A percentile compares a stretch with the other conserved stretches of the same genome.
Evolutionary conservation across 352 stramenopile genomes (phyloP).

Genomic region (Pythium grandisporangium): DNA sequence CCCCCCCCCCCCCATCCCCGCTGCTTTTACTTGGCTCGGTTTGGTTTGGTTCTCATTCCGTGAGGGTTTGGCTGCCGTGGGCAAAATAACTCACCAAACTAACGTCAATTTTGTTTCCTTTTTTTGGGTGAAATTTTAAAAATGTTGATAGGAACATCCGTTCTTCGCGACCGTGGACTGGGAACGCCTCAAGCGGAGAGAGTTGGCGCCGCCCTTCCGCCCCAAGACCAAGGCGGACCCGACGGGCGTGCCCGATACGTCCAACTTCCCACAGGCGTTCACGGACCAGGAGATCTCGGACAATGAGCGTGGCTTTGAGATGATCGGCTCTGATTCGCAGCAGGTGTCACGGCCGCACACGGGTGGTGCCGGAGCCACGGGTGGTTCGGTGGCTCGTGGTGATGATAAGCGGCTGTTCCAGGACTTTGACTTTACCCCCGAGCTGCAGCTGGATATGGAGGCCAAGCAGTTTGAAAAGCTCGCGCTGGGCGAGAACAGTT

Average conservation of each 20-base stretch:
- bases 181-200: conserved; percentile 69
- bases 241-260: conserved; percentile 67
- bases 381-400: too few relatives aligned
- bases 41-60: too few relatives aligned
- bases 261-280: conserved; percentile 81
- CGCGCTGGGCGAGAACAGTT: conserved; percentile 72
- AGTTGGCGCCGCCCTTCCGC: conserved; percentile 76
- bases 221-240: conserved; percentile 74
- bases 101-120: conserved; percentile 3
- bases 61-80: too few relatives aligned
- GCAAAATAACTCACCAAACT: too few relatives aligned
- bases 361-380: conserved; percentile 24
- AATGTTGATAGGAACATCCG: conserved; percentile 43
- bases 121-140: too few relatives aligned
- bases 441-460: conserved; percentile 71
- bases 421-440: conserved; percentile 82
- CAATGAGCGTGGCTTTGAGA: conserved; percentile 68
- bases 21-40: too few relatives aligned
- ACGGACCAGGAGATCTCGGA: conserved; percentile 84
- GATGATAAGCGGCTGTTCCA: conserved; percentile 74
- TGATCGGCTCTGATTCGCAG: conserved; percentile 35
- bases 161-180: conserved; percentile 86
- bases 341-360: conserved; percentile 47
- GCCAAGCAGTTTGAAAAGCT: conserved; percentile 84
- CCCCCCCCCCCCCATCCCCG: too few relatives aligned